Base-by-base conservation (phyloP, 1,284 basidiomycete genomes). In the Ceratobasidium sp. region DNA sequence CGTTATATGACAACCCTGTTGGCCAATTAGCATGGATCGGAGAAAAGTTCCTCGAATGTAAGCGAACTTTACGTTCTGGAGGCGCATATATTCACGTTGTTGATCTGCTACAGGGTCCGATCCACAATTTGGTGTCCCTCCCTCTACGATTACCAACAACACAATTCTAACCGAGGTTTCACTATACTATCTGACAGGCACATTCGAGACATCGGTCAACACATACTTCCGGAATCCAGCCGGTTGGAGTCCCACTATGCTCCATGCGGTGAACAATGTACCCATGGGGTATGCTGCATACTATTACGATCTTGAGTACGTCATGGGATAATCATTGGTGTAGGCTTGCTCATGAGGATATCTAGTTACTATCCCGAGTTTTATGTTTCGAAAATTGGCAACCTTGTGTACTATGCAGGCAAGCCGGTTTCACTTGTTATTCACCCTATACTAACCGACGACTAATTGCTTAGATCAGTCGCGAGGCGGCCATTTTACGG, bases 1-100 rank as follows among this genome's bases (percentile, higher is more conserved):
- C 64, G 10, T 32, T 74, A 32, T 46, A 58, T n/a, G 74, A 74
- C 41, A 74, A 58, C 34, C 71, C 74, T 1, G 57, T 74, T 50
- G 74, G 71, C 0, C 74, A 72, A 50, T 46, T 74, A 2, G 50
- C 74, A 10, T 74, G 71, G 71, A 70, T 74, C 1, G 71, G 62
- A 12, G 71, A 74, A 43, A 72, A 72, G 26, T 74, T 61, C 46
- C 59, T 59, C 41, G 73, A 72, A 16, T 43, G 70, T 57, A 32
- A 45, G 26, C 48, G 3, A 6, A 34, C 9, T 50, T 53, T 18
- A 2, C 18, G 2, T 3, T 18, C 1, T 23, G 14, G 10, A 1
- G 9, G 3, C 1, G 23, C 6, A 28, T 36, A 3, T 12, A 21
- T 23, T 8, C 16, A 23, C 10, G 2, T 18, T 5, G 18, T 16